These are phyloP conservation scores for Backusella westeae DNA, from an alignment of 192 early-diverging fungal genomes.

Conservation along the genomic window DNA sequence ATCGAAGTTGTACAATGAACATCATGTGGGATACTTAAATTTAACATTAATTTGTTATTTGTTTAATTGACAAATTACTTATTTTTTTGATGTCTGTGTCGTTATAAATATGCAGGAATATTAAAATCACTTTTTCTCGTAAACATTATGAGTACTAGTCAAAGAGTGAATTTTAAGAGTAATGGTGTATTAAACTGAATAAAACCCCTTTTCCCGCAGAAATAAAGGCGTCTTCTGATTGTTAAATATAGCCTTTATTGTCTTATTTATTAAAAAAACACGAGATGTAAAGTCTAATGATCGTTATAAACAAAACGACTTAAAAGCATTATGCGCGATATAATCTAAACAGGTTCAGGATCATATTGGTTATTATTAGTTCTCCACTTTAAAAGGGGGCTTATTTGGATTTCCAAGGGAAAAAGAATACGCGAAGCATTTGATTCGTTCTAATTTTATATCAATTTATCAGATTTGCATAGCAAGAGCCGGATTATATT, in stretches of 20 bases:
- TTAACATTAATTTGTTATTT: not conserved
- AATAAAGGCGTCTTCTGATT: not conserved
- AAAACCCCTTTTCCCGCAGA: not conserved
- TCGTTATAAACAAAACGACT: not conserved
- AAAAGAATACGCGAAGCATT: slow-evolving; percentile 4
- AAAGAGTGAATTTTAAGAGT: not conserved
- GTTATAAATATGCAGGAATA: not conserved
- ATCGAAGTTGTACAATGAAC: not conserved
- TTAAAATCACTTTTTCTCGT: not conserved
- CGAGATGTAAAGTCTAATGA: not conserved
- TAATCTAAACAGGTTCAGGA: not conserved
- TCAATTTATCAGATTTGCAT: not conserved
- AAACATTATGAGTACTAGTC: not conserved
- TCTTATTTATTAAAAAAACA: not conserved
- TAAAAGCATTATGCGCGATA: not conserved
- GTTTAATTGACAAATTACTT: not conserved
- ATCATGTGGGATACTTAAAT: not conserved
- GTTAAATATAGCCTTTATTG: not conserved
- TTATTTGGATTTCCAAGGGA: not conserved
- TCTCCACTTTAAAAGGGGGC: not conserved
- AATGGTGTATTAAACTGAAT: not conserved
- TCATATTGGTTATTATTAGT: not conserved
- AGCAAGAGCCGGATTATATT: not conserved
- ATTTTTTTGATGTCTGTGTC: not conserved
- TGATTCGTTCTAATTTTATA: not conserved